These are phyloP conservation scores for Saccharomycopsis fodiens DNA, from an alignment of 805 yeast genomes.

Conservation along the genomic window DNA sequence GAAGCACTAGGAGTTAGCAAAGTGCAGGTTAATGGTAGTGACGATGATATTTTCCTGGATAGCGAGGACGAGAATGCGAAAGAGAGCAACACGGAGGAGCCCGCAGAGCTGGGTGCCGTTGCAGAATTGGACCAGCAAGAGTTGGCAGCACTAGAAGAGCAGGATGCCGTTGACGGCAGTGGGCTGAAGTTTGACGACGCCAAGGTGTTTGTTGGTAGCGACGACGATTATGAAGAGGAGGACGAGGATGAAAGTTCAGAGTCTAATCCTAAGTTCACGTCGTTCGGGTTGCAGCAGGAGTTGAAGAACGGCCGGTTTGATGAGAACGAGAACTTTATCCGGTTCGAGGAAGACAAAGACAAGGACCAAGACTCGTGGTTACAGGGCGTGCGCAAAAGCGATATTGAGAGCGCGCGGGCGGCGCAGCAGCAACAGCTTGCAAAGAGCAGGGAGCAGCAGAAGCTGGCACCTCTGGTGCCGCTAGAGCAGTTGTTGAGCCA, in stretches of 20 bases:
- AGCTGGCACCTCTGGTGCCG: slow-evolving; percentile 21
- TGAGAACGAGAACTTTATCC: slow-evolving; percentile 49
- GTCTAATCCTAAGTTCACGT: slow-evolving; percentile 48
- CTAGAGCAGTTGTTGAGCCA: slow-evolving; percentile 24
- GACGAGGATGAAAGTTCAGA: slow-evolving; percentile 29
- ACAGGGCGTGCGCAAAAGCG: slow-evolving; percentile 29
- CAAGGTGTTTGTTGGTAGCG: slow-evolving; percentile 14
- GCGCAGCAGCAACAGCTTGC: slow-evolving; percentile 27
- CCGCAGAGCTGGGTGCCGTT: no score
- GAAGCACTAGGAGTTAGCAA: neutral
- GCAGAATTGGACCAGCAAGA: neutral
- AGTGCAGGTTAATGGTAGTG: neutral
- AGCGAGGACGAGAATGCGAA: slow-evolving; percentile 14
- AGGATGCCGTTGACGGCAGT: neutral
- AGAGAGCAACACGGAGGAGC: slow-evolving; percentile 2
- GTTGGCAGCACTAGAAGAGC: slow-evolving; percentile 3
- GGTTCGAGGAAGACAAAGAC: slow-evolving; percentile 31
- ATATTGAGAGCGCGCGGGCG: slow-evolving; percentile 30
- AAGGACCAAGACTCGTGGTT: slow-evolving; percentile 36
- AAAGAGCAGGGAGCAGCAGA: slow-evolving; percentile 28
- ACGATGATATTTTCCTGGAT: slow-evolving; percentile 18
- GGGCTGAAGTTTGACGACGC: slow-evolving; percentile 6
- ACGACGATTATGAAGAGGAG: slow-evolving; percentile 22
- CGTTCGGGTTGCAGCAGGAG: slow-evolving; percentile 55
- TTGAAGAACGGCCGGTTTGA: slow-evolving; percentile 53